A percentile compares a stretch with the other conserved stretches of the same genome.
Evolutionary conservation across 768 basidiomycete genomes (phyloP).

Genomic region (Mycena chlorophos): DNA sequence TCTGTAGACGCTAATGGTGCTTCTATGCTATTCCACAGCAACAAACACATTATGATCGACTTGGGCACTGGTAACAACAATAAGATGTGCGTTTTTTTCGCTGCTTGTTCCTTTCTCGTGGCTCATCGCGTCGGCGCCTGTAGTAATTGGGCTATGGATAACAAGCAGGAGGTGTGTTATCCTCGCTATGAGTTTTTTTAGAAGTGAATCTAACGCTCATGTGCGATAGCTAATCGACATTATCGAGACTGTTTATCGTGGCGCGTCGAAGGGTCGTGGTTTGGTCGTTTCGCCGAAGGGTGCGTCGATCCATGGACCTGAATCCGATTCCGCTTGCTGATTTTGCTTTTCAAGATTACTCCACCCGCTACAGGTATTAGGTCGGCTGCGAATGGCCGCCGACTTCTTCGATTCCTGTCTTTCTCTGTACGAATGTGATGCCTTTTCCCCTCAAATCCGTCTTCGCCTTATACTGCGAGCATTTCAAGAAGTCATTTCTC

Average conservation of each 20-base stretch:
- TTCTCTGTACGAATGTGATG: no score
- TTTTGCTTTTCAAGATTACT: constrained; percentile 57
- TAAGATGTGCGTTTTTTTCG: constrained; percentile 74
- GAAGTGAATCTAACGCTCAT: neutral
- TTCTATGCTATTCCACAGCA: constrained; percentile 46
- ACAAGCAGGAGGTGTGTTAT: constrained; percentile 86
- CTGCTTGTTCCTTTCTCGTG: neutral
- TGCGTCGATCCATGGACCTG: constrained; percentile 32
- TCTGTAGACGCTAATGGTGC: neutral
- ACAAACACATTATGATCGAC: constrained; percentile 99
- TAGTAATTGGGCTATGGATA: constrained; percentile 99
- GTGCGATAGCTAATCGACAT: constrained; percentile 91
- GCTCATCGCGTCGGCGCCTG: neutral
- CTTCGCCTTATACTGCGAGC: no score
- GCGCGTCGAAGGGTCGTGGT: constrained; percentile 97
- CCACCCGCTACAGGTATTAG: constrained; percentile 78
- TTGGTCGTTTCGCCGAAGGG: constrained; percentile 96
- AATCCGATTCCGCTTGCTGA: constrained; percentile 4
- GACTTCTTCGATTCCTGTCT: no score
- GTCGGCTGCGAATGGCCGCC: no score
- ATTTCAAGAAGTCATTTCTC: no score
- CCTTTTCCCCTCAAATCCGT: no score
- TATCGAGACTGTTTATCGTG: constrained; percentile 96
- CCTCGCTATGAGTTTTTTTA: neutral
- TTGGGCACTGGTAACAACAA: constrained; percentile 99